These are phyloP conservation scores for Brettanomyces anomalus DNA, from an alignment of 805 yeast genomes.

Conservation along the genomic window DNA sequence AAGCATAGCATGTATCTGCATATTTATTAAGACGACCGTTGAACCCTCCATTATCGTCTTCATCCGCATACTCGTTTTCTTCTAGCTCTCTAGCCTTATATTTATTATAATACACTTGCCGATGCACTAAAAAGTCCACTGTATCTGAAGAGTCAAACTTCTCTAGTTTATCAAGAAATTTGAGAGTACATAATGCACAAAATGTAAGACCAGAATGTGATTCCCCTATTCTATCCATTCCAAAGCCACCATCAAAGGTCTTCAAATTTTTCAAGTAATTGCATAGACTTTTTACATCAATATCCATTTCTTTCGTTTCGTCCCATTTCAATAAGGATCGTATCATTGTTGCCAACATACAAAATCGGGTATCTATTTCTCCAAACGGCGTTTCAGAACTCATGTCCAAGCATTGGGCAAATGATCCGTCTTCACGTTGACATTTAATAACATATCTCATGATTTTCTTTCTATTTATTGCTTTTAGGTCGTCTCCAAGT, in stretches of 20 bases:
- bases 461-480: constrained; percentile 34
- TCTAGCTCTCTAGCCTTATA: constrained; percentile 20
- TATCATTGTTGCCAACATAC: constrained; percentile 65
- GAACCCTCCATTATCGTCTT: constrained; percentile 62
- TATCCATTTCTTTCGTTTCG: constrained; percentile 22
- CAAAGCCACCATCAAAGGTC: constrained; percentile 65
- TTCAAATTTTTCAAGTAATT: constrained; percentile 28
- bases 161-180: constrained; percentile 24
- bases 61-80: constrained; percentile 28
- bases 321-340: constrained; percentile 35
- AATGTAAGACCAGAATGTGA: constrained; percentile 83
- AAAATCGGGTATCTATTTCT: constrained; percentile 63
- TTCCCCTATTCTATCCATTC: constrained; percentile 41
- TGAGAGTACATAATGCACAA: constrained; percentile 65
- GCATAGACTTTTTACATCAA: constrained; percentile 33
- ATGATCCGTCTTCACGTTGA: constrained; percentile 55
- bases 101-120: constrained; percentile 43
- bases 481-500: constrained; percentile 34
- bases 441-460: constrained; percentile 48
- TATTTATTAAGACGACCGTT: constrained; percentile 82
- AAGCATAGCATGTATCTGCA: constrained; percentile 81
- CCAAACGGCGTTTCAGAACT: constrained; percentile 32
- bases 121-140: constrained; percentile 48
- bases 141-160: constrained; percentile 30
- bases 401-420: constrained; percentile 34